These are phyloP conservation scores for Yamadazyma conglobata DNA, from an alignment of 1,139 yeast species.

Conservation along the genomic window DNA sequence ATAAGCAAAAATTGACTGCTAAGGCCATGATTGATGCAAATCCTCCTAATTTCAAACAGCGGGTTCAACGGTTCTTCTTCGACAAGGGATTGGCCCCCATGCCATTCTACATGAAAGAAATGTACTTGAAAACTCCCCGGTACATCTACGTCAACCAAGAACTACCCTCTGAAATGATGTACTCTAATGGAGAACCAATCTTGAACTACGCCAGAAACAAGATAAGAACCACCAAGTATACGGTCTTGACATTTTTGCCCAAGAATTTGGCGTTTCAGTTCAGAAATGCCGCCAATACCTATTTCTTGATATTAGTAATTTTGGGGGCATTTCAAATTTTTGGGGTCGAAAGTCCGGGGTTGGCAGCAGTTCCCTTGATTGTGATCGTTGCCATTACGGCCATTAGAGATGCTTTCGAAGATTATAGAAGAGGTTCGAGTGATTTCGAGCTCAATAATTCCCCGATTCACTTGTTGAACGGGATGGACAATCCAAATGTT, in stretches of 20 bases:
- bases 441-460: constrained; percentile 88
- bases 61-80: constrained; percentile 27
- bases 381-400: constrained; percentile 89
- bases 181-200: constrained; percentile 55
- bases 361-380: constrained; percentile 90
- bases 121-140: constrained; percentile 36
- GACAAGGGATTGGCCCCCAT: constrained; percentile 29
- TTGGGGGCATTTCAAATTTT: constrained; percentile 85
- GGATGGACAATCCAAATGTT: constrained; percentile 75
- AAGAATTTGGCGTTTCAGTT: constrained; percentile 79
- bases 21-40: constrained; percentile 18
- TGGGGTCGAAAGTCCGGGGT: constrained; percentile 87
- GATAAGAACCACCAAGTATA: constrained; percentile 92
- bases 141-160: constrained; percentile 36
- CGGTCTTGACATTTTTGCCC: constrained; percentile 85
- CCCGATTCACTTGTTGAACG: constrained; percentile 70
- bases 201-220: constrained; percentile 74
- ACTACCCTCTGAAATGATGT: constrained; percentile 29
- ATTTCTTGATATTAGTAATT: constrained; percentile 77
- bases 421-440: constrained; percentile 74
- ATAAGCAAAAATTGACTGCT: constrained; percentile 1
- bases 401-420: constrained; percentile 90
- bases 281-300: constrained; percentile 83
- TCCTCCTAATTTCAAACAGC: constrained; percentile 33
- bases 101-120: constrained; percentile 34